Evolutionary conservation across 2,329 filamentous ascomycete species (phyloP).

Genomic region (Cercospora brassicicola): DNA sequence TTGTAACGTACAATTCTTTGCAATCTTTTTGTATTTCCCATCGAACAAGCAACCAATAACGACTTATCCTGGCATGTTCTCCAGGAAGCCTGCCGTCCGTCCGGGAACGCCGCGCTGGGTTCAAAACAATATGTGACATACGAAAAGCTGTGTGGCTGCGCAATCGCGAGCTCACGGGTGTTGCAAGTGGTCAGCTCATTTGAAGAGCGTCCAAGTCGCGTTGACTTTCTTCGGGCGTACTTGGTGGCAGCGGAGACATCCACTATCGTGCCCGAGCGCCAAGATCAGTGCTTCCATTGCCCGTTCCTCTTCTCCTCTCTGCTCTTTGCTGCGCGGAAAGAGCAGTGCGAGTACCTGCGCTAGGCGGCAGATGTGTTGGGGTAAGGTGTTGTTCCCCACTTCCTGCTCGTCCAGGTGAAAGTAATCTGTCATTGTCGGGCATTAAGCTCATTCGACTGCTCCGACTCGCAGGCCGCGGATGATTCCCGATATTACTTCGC

Average conservation of each 20-base stretch:
- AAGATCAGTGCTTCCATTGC: constrained; percentile 13
- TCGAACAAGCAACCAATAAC: background rate
- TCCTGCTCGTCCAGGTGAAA: constrained; percentile 10
- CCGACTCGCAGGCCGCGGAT: constrained; percentile 23
- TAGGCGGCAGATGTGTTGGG: constrained; percentile 25
- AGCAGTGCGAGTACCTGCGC: constrained; percentile 20
- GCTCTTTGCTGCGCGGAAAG: constrained; percentile 14
- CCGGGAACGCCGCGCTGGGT: background rate
- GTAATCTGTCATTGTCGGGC: constrained; percentile 14
- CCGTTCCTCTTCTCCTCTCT: constrained; percentile 12
- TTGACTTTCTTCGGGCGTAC: constrained; percentile 8
- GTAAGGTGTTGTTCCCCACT: constrained; percentile 18
- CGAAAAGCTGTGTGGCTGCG: background rate
- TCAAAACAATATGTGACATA: background rate
- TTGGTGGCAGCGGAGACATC: constrained; percentile 8
- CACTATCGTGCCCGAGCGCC: constrained; percentile 11
- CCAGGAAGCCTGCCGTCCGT: background rate
- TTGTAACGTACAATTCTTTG: constrained; percentile 1
- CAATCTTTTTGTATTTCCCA: background rate
- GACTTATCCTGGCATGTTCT: background rate
- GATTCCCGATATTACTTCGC: constrained; percentile 6
- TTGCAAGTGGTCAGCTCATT: background rate
- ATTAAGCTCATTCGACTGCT: constrained; percentile 21
- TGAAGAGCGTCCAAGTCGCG: background rate
- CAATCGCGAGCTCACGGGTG: background rate